Percentiles rank a stretch among this genome's conserved stretches.
Conservation (phyloP, 2,329 filamentous ascomycete genomes). For the Verticillium dahliae region DNA sequence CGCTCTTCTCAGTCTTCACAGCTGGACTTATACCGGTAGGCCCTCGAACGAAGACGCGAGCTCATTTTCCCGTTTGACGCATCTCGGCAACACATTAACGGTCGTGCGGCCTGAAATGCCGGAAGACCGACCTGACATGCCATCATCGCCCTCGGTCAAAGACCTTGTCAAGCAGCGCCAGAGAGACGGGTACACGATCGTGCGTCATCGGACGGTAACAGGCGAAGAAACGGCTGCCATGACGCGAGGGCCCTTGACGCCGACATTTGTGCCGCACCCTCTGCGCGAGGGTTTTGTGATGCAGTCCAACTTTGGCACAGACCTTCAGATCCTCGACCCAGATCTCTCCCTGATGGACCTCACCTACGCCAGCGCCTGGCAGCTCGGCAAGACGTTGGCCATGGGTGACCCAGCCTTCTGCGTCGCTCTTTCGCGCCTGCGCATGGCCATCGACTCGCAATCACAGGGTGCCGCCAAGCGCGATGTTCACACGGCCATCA, state of each 20-base stretch:
- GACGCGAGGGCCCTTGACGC: conserved; percentile 29
- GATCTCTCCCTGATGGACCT: conserved; percentile 33
- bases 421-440: conserved; percentile 14
- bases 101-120: no score
- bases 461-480: not conserved
- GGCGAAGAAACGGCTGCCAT: conserved; percentile 32
- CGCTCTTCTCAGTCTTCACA: conserved; percentile 27
- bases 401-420: conserved; percentile 25
- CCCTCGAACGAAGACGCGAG: conserved; percentile 16
- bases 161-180: conserved; percentile 11
- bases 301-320: conserved; percentile 23
- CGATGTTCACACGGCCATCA: no score
- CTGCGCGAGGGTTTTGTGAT: not conserved
- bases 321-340: conserved; percentile 33
- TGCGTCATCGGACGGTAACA: conserved; percentile 24
- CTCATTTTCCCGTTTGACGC: no score
- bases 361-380: conserved; percentile 35
- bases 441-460: not conserved
- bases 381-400: conserved; percentile 31
- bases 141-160: not conserved
- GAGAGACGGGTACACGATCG: conserved; percentile 30
- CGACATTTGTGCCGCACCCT: conserved; percentile 13
- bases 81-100: no score
- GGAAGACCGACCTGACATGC: not conserved
- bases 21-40: conserved; percentile 31